Percentiles rank a stretch among this genome's conserved stretches.
Evolutionary conservation across 2,329 filamentous ascomycete species (phyloP).

Genomic region (Ceratocystis lukuohia): DNA sequence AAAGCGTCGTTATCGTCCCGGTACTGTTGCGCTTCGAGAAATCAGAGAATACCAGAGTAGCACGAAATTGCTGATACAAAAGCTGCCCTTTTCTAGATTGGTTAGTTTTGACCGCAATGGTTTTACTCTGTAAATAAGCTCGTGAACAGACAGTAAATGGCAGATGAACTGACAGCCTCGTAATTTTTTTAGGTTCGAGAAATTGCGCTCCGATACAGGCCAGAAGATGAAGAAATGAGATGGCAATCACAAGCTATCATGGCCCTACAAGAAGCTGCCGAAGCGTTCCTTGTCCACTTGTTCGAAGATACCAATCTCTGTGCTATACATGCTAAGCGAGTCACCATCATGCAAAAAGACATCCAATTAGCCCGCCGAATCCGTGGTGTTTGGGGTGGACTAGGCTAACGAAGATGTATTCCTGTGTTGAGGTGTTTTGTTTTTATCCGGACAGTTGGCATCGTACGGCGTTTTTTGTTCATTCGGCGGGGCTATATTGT

Average conservation of each 20-base stretch:
- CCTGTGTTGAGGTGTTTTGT: neutral
- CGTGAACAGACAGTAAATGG: neutral
- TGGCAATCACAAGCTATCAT: conserved; percentile 95
- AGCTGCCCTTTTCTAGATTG: conserved; percentile 67
- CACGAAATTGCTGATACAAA: conserved; percentile 72
- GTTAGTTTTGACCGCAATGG: conserved; percentile 30
- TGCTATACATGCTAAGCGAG: conserved; percentile 89
- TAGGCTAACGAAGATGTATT: conserved; percentile 33
- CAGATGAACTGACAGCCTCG: conserved; percentile 18
- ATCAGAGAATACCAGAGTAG: conserved; percentile 83
- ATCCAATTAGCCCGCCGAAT: conserved; percentile 82
- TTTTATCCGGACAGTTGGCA: neutral
- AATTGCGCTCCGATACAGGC: conserved; percentile 53
- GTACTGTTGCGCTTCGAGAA: conserved; percentile 78
- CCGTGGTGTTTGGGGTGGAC: conserved; percentile 61
- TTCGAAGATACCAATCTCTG: conserved; percentile 95
- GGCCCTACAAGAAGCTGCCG: conserved; percentile 87
- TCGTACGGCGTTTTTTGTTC: neutral
- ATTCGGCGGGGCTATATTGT: neutral
- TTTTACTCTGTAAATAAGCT: neutral
- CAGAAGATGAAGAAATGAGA: conserved; percentile 56
- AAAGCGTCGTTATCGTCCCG: conserved; percentile 56
- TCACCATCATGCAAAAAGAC: conserved; percentile 97
- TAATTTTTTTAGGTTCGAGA: conserved; percentile 45
- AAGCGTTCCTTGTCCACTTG: conserved; percentile 90